A percentile compares a stretch with the other conserved stretches of the same genome.
Conservation (phyloP, 2,329 filamentous ascomycete genomes). For the Gaeumannomyces tritici region DNA sequence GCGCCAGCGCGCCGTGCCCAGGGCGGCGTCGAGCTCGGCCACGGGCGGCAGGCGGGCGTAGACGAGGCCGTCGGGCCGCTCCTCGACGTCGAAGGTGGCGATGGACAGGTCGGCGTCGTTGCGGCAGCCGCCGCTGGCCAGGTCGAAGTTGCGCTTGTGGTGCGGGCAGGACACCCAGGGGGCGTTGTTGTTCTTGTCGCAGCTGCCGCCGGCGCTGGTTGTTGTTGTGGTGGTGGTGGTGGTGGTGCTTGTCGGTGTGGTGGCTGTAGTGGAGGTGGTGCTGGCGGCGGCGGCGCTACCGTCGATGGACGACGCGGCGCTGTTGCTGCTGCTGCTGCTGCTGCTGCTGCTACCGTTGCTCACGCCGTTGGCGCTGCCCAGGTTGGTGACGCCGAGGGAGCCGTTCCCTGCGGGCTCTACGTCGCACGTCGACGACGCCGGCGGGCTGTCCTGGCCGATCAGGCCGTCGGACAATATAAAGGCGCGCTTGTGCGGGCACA, state of each 20-base stretch:
- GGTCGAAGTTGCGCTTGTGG: slow-evolving; percentile 84
- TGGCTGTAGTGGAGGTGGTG: not conserved
- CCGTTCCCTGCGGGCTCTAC: not conserved
- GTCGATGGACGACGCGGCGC: too few relatives aligned
- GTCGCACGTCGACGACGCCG: not conserved
- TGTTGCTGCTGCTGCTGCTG: not conserved
- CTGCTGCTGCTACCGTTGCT: not conserved
- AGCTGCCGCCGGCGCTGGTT: slow-evolving; percentile 1
- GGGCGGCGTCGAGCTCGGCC: slow-evolving; percentile 66
- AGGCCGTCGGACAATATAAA: slow-evolving; percentile 85
- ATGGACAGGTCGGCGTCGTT: slow-evolving; percentile 71
- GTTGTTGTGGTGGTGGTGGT: not conserved
- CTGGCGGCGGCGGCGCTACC: not conserved
- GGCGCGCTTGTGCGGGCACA: slow-evolving; percentile 87
- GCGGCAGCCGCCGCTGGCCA: slow-evolving; percentile 61
- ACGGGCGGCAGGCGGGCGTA: slow-evolving; percentile 74
- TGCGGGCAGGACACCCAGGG: slow-evolving; percentile 84
- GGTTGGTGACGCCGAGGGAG: not conserved
- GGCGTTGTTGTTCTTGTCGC: slow-evolving; percentile 7
- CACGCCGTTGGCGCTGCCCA: not conserved
- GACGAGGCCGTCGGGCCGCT: slow-evolving; percentile 62
- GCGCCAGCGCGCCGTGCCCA: slow-evolving; percentile 73
- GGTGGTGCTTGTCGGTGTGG: too few relatives aligned
- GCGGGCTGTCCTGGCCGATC: slow-evolving; percentile 51
- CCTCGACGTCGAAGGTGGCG: slow-evolving; percentile 71